A percentile compares a stretch with the other conserved stretches of the same genome.
These are phyloP conservation scores for Babesia caballi DNA, from an alignment of 169 alveolate genomes.

Conservation along the genomic window DNA sequence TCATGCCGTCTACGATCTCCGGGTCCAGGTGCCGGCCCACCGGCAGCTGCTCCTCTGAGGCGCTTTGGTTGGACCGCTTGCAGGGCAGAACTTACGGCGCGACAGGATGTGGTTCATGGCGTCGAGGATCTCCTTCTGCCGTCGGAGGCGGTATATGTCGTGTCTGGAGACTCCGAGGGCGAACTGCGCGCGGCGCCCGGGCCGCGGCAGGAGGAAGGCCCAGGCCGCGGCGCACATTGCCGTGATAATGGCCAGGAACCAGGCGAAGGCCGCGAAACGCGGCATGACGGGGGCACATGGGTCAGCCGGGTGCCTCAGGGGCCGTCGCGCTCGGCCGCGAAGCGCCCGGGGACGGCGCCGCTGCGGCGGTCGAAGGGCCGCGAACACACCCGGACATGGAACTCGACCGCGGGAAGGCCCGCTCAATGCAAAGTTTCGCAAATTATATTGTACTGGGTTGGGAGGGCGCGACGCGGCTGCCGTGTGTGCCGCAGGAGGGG, in stretches of 20 bases:
- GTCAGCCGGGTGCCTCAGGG: no score
- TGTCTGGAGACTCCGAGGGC: constrained; percentile 18
- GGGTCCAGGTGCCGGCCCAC: constrained; percentile 49
- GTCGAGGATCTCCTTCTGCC: constrained; percentile 61
- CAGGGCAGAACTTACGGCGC: constrained; percentile 28
- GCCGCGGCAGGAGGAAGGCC: neutral
- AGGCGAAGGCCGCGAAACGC: no score
- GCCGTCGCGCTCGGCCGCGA: no score
- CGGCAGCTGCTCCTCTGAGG: constrained; percentile 22
- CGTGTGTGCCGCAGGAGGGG: no score
- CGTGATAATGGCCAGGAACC: neutral
- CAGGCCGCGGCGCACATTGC: constrained; percentile 4
- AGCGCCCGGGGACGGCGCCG: no score
- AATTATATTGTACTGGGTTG: no score
- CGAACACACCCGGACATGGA: no score
- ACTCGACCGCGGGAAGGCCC: no score
- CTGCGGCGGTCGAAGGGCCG: no score
- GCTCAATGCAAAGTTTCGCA: no score
- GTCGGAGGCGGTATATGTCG: constrained; percentile 51
- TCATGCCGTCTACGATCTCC: constrained; percentile 38
- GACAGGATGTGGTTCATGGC: constrained; percentile 36
- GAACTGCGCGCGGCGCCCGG: neutral
- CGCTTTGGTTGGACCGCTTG: neutral
- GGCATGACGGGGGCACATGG: no score
- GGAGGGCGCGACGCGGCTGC: no score